phyloP scores from a whole-genome alignment of 805 yeast genomes.

The Lachancea mirantina region DNA sequence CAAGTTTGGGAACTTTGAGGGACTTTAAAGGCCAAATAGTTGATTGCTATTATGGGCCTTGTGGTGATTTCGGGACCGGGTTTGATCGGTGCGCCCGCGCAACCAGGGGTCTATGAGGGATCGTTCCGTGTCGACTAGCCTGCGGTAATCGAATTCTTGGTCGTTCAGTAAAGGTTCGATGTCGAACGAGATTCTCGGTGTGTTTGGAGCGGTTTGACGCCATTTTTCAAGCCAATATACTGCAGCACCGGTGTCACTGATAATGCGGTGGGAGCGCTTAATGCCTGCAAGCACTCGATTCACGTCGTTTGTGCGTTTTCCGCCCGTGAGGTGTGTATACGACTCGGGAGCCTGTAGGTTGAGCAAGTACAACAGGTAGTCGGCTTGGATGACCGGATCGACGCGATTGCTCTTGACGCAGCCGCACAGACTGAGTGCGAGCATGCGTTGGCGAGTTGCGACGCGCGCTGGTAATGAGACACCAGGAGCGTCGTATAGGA shows the following conservation, averaged over 20 bases:
- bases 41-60: slow-evolving; percentile 8
- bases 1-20: not conserved
- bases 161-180: slow-evolving; percentile 10
- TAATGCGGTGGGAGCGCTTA: slow-evolving; percentile 32
- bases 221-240: slow-evolving; percentile 54
- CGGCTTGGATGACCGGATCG: slow-evolving; percentile 83
- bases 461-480: slow-evolving; percentile 71
- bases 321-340: slow-evolving; percentile 7
- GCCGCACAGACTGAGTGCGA: slow-evolving; percentile 65
- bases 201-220: slow-evolving; percentile 41
- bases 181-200: slow-evolving; percentile 7
- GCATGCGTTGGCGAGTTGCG: slow-evolving; percentile 58
- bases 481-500: slow-evolving; percentile 88
- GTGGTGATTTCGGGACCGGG: not conserved
- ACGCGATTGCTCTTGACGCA: slow-evolving; percentile 62
- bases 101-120: slow-evolving; percentile 9
- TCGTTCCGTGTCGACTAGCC: slow-evolving; percentile 6
- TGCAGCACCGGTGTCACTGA: slow-evolving; percentile 57
- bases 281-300: slow-evolving; percentile 46
- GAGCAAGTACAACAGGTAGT: slow-evolving; percentile 66
- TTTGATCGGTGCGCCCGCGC: slow-evolving; percentile 1
- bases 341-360: slow-evolving; percentile 46
- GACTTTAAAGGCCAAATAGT: slow-evolving; percentile 2
- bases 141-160: slow-evolving; percentile 6
- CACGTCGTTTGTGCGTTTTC: slow-evolving; percentile 66